These are phyloP conservation scores for Eimeria praecox DNA, from an alignment of 169 alveolate genomes.

Conservation along the genomic window DNA sequence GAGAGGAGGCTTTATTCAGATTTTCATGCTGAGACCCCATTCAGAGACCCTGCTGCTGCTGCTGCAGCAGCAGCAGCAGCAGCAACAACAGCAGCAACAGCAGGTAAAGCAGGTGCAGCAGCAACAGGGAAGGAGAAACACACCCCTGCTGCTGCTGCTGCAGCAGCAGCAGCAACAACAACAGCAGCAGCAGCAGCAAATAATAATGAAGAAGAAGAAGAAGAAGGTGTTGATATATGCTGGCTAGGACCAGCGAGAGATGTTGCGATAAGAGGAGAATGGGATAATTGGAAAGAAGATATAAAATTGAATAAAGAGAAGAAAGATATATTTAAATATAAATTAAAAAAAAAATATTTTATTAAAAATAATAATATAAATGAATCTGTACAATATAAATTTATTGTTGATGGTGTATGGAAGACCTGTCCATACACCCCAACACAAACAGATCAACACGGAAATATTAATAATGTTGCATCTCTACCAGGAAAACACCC, in stretches of 20 bases:
- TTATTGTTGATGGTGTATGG: constrained; percentile 93
- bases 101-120: not conserved
- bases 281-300: constrained; percentile 92
- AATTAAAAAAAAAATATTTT: not conserved
- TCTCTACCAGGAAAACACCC: not conserved
- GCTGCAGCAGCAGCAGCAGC: constrained; percentile 5
- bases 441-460: constrained; percentile 86
- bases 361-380: not conserved
- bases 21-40: constrained; percentile 20
- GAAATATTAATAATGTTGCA: constrained; percentile 89
- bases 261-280: constrained; percentile 82
- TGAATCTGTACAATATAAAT: constrained; percentile 85
- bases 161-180: constrained; percentile 16
- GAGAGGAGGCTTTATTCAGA: constrained; percentile 91
- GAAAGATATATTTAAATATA: not conserved
- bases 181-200: constrained; percentile 39
- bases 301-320: constrained; percentile 79
- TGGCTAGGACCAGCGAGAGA: constrained; percentile 16
- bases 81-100: not conserved
- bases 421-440: constrained; percentile 86
- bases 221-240: constrained; percentile 53
- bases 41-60: not conserved
- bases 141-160: not conserved
- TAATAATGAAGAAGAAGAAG: too few species aligned
- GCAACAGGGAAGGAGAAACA: not conserved